These are phyloP conservation scores for Aegilops sharonensis DNA, from an alignment of 176 grass and related monocot species.

Conservation along the genomic window DNA sequence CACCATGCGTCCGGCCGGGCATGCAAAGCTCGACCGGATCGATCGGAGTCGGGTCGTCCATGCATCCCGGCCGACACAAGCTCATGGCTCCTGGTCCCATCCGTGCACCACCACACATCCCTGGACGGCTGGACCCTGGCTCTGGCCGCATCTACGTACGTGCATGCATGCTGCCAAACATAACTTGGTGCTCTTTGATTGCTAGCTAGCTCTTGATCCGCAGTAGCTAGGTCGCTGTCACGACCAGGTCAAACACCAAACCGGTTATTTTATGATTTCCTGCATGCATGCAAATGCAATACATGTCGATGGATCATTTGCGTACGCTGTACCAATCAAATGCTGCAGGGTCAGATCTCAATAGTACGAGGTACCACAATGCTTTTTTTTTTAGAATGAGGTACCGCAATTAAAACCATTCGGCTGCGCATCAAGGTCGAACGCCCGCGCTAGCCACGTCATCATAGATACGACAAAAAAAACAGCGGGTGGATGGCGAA, in stretches of 20 bases:
- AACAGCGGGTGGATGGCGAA: too few species aligned
- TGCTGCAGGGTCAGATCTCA: background rate
- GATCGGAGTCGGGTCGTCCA: background rate
- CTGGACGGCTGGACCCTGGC: conserved; percentile 2
- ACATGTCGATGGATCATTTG: background rate
- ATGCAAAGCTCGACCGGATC: background rate
- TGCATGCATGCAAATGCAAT: background rate
- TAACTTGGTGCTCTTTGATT: background rate
- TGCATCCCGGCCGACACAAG: background rate
- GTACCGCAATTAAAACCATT: background rate
- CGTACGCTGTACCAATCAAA: background rate
- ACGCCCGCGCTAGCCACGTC: too few species aligned
- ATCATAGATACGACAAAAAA: too few species aligned
- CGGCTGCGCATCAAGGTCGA: too few species aligned
- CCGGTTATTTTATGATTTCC: background rate
- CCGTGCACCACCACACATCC: background rate
- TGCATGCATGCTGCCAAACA: background rate
- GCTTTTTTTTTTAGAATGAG: too few species aligned
- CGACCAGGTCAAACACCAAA: background rate
- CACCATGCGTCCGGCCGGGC: too few species aligned
- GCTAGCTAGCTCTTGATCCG: background rate
- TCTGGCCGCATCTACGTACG: too few species aligned
- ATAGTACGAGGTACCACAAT: background rate
- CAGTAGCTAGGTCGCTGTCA: background rate
- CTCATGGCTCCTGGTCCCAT: background rate